These are phyloP conservation scores for Penicillium robsamsonii DNA, from an alignment of 495 filamentous ascomycete species.

Conservation along the genomic window DNA sequence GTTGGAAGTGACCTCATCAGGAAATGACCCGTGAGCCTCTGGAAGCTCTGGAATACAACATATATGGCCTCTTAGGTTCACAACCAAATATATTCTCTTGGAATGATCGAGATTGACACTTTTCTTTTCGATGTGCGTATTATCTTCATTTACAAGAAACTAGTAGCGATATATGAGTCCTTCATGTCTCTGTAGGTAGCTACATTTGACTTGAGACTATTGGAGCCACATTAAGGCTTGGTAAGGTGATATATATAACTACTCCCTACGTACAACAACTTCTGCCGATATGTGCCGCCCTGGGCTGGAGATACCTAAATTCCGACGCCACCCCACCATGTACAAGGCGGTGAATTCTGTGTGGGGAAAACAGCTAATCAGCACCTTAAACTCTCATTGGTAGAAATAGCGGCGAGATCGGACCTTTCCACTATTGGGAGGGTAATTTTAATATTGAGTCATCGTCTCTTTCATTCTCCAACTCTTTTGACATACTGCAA, in stretches of 20 bases:
- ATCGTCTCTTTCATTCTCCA: conserved; percentile 17
- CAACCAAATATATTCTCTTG: not conserved
- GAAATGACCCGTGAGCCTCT: not conserved
- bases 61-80: not conserved
- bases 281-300: not conserved
- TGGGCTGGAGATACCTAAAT: not conserved
- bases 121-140: not conserved
- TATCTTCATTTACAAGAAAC: not conserved
- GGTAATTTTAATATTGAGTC: conserved; percentile 21
- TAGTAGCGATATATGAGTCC: not conserved
- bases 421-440: conserved; percentile 19
- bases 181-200: not conserved
- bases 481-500: conserved; percentile 28
- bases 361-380: conserved; percentile 25
- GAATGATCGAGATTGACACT: not conserved
- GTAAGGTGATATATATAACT: not conserved
- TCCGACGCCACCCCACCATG: conserved; percentile 1
- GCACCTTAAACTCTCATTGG: conserved; percentile 1
- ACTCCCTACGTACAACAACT: not conserved
- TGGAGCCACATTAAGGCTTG: not conserved
- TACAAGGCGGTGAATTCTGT: conserved; percentile 14
- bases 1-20: not conserved
- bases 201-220: not conserved
- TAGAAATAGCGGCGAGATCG: conserved; percentile 25
- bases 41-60: not conserved